Evolutionary conservation across 1,139 yeast species (phyloP).

Genomic region (Williopsis jadinii): DNA sequence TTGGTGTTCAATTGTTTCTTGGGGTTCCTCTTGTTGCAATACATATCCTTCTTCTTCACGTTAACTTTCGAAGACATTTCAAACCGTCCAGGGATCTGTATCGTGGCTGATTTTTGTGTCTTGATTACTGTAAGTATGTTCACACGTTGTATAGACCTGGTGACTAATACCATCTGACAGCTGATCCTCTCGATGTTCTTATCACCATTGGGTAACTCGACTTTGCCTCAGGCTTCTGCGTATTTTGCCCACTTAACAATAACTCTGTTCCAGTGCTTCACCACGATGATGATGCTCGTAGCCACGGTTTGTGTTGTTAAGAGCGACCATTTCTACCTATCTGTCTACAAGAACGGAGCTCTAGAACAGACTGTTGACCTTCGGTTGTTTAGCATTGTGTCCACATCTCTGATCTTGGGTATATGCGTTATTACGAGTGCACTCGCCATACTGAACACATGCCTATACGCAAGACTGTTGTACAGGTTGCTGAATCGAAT

Average conservation of each 20-base stretch:
- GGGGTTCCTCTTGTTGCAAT: constrained; percentile 31
- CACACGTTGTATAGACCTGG: too few relatives aligned
- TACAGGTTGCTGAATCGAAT: constrained; percentile 12
- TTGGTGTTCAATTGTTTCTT: constrained; percentile 21
- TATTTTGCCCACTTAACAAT: constrained; percentile 2
- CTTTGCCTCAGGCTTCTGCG: constrained; percentile 5
- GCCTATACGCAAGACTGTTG: constrained; percentile 8
- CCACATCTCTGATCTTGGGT: not conserved
- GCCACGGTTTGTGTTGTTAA: too few relatives aligned
- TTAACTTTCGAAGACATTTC: constrained; percentile 39
- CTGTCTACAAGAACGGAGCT: too few relatives aligned
- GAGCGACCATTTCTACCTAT: too few relatives aligned
- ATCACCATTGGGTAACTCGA: constrained; percentile 6
- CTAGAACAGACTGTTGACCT: too few relatives aligned
- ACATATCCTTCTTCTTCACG: constrained; percentile 33
- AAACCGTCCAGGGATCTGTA: constrained; percentile 33
- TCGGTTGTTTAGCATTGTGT: constrained; percentile 1
- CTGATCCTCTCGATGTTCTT: constrained; percentile 1
- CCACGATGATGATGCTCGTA: too few relatives aligned
- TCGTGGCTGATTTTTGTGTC: constrained; percentile 24
- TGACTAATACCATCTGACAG: not conserved
- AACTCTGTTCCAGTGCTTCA: constrained; percentile 2
- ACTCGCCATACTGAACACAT: constrained; percentile 1
- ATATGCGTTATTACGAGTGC: not conserved
- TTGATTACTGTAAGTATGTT: constrained; percentile 11